phyloP scores from a whole-genome alignment of 352 stramenopile species.

The Globisporangium echinulatum region DNA sequence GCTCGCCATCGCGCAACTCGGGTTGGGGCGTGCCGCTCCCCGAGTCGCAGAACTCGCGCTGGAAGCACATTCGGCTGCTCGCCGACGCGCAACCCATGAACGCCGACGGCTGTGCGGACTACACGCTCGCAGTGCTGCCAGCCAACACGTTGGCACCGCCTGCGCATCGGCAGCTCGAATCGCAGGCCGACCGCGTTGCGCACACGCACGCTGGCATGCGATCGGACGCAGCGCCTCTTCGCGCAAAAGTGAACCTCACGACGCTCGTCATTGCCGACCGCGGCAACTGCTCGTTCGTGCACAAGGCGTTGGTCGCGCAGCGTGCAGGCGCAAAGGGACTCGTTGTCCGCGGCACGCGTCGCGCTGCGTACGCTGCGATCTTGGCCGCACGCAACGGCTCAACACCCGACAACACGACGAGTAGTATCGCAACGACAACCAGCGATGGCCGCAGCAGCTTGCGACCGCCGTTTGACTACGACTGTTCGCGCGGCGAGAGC shows the following conservation, averaged over 20 bases:
- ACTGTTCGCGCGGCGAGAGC: slow-evolving; percentile 50
- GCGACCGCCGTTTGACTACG: slow-evolving; percentile 59
- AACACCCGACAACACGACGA: slow-evolving; percentile 22
- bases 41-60: slow-evolving; percentile 37
- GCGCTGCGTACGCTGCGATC: slow-evolving; percentile 53
- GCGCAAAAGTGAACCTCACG: slow-evolving; percentile 10
- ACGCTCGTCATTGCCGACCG: slow-evolving; percentile 56
- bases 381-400: slow-evolving; percentile 21
- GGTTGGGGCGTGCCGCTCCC: slow-evolving; percentile 56
- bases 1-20: slow-evolving; percentile 37
- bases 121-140: slow-evolving; percentile 14
- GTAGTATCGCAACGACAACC: background rate
- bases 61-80: slow-evolving; percentile 43
- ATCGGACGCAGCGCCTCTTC: background rate
- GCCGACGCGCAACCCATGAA: slow-evolving; percentile 15
- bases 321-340: slow-evolving; percentile 43
- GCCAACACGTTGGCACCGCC: background rate
- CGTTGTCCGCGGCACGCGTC: slow-evolving; percentile 51
- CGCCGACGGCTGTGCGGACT: slow-evolving; percentile 34
- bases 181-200: slow-evolving; percentile 3
- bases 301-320: slow-evolving; percentile 52
- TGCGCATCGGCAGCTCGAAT: slow-evolving; percentile 1
- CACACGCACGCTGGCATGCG: background rate
- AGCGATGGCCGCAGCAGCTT: background rate
- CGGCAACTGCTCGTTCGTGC: slow-evolving; percentile 70